Percentiles rank a stretch among this genome's conserved stretches.
Conservation (phyloP, 192 early-diverging fungal genomes). For the Entomortierella chlamydospora region DNA sequence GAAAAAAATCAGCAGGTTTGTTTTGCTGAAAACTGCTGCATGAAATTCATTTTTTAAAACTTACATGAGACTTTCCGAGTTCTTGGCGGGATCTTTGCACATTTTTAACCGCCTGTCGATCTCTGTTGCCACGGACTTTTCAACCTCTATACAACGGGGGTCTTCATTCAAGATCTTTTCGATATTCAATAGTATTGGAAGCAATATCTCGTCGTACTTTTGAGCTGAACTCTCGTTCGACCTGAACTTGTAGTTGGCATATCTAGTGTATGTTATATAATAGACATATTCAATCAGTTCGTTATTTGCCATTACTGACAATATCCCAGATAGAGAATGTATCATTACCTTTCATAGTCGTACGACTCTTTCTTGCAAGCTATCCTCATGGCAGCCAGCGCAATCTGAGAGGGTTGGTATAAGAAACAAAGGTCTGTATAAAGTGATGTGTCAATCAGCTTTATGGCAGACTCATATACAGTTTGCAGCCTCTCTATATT, state of each 20-base stretch:
- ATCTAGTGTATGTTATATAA: slow-evolving; percentile 7
- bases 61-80: slow-evolving; percentile 65
- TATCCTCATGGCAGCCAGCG: slow-evolving; percentile 72
- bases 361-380: slow-evolving; percentile 66
- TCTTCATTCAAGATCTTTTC: slow-evolving; percentile 57
- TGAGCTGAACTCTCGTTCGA: slow-evolving; percentile 26
- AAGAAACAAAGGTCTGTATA: slow-evolving; percentile 79
- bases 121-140: slow-evolving; percentile 57
- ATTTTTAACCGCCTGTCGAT: slow-evolving; percentile 73
- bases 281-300: background rate
- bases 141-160: slow-evolving; percentile 54
- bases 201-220: slow-evolving; percentile 54
- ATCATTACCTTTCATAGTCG: slow-evolving; percentile 63
- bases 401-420: slow-evolving; percentile 84
- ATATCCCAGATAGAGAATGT: too few relatives aligned
- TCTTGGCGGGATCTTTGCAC: slow-evolving; percentile 81
- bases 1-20: background rate
- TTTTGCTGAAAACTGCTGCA: background rate
- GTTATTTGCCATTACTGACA: too few relatives aligned
- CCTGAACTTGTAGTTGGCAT: slow-evolving; percentile 42
- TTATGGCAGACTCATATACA: slow-evolving; percentile 65
- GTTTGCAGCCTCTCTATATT: slow-evolving; percentile 59
- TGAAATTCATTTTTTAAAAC: background rate
- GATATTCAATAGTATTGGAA: slow-evolving; percentile 64
- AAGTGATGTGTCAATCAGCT: slow-evolving; percentile 68